These are phyloP conservation scores for Limonomyces culmigenus DNA, from an alignment of 1,284 basidiomycete species.

Conservation along the genomic window DNA sequence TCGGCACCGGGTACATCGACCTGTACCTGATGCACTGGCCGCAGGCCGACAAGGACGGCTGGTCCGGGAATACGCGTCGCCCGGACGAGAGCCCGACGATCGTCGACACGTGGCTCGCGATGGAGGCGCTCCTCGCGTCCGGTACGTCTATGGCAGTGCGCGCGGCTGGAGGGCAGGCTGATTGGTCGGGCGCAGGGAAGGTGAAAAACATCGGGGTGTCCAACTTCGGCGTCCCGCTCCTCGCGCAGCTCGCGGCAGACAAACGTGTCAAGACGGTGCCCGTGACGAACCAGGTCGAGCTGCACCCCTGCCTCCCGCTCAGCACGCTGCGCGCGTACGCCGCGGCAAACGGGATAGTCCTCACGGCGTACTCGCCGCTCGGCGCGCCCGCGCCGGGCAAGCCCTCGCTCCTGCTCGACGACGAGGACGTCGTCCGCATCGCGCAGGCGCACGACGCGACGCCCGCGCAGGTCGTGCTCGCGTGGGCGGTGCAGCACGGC, in stretches of 20 bases:
- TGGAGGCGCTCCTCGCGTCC: too few relatives aligned
- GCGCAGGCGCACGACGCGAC: slow-evolving; percentile 39
- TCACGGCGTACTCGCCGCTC: slow-evolving; percentile 16
- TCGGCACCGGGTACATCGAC: slow-evolving; percentile 53
- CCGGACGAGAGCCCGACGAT: slow-evolving; percentile 58
- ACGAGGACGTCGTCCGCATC: slow-evolving; percentile 37
- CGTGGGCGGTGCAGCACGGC: slow-evolving; percentile 52
- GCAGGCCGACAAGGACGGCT: slow-evolving; percentile 15
- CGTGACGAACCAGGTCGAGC: slow-evolving; percentile 15
- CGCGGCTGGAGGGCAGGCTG: too few relatives aligned
- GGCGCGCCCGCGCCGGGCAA: neutral
- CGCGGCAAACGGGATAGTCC: slow-evolving; percentile 53
- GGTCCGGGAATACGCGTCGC: slow-evolving; percentile 30
- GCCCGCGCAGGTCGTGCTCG: slow-evolving; percentile 55
- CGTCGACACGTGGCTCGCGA: slow-evolving; percentile 40
- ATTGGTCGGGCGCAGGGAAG: slow-evolving; percentile 34
- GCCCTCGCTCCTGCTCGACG: slow-evolving; percentile 17
- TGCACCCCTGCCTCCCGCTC: slow-evolving; percentile 1
- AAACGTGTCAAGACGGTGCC: slow-evolving; percentile 16
- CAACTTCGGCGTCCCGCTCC: slow-evolving; percentile 14
- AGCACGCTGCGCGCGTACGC: neutral
- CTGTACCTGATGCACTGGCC: slow-evolving; percentile 57
- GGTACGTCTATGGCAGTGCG: slow-evolving; percentile 72
- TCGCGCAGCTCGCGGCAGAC: slow-evolving; percentile 13
- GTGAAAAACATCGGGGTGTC: slow-evolving; percentile 47